These are phyloP conservation scores for Leucocoprinus birnbaumii DNA, from an alignment of 768 basidiomycete species.

Conservation along the genomic window DNA sequence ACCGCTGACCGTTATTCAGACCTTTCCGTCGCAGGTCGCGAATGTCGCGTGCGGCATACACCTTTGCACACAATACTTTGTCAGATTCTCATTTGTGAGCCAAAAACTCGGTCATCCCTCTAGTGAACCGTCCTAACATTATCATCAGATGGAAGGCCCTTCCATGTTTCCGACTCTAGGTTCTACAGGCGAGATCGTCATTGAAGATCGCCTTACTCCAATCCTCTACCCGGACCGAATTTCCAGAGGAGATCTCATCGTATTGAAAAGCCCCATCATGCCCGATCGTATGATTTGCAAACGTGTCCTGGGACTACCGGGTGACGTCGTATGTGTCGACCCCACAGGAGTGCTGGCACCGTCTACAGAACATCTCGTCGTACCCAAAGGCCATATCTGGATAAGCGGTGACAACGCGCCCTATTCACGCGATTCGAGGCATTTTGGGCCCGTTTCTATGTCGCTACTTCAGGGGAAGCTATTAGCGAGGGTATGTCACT, in stretches of 20 bases:
- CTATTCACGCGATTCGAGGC: conserved; percentile 82
- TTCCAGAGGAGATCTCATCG: conserved; percentile 74
- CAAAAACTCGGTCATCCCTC: background rate
- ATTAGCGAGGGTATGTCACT: conserved; percentile 54
- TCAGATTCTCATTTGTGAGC: conserved; percentile 17
- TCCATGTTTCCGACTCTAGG: conserved; percentile 83
- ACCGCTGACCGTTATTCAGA: background rate
- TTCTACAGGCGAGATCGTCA: conserved; percentile 51
- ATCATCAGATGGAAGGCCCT: conserved; percentile 58
- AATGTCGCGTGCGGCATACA: conserved; percentile 61
- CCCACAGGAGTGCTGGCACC: conserved; percentile 68
- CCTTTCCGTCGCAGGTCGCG: conserved; percentile 33
- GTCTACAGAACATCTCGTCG: conserved; percentile 66
- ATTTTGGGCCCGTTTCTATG: conserved; percentile 91
- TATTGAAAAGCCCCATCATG: conserved; percentile 66
- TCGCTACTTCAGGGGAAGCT: conserved; percentile 71
- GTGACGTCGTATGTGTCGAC: conserved; percentile 87
- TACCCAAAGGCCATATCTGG: conserved; percentile 91
- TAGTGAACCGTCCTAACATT: background rate
- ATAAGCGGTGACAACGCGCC: conserved; percentile 85
- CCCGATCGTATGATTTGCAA: conserved; percentile 78
- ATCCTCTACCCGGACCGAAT: conserved; percentile 48
- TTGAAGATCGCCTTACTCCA: conserved; percentile 61
- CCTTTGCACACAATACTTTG: conserved; percentile 60
- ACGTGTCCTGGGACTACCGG: conserved; percentile 85